Evolutionary conservation across 176 grass and related monocot genomes (phyloP).

Genomic region (Oryza glaberrima): DNA sequence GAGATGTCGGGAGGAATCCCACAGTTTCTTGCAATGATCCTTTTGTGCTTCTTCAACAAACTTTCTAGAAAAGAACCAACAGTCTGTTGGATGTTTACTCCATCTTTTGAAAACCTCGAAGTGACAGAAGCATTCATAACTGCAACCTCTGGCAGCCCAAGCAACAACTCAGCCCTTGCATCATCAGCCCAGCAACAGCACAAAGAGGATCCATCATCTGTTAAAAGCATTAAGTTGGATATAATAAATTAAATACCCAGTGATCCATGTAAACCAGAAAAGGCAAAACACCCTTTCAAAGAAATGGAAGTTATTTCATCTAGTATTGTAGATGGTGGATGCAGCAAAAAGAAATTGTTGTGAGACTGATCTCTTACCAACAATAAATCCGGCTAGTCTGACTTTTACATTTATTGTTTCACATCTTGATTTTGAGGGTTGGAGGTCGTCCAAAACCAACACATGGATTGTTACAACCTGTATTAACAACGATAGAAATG

Average conservation of each 20-base stretch:
- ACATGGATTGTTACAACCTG: slow-evolving; percentile 65
- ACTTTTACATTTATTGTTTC: slow-evolving; percentile 57
- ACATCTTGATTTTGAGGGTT: slow-evolving; percentile 21
- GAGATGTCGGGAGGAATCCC: slow-evolving; percentile 66
- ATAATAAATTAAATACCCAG: slow-evolving; percentile 3
- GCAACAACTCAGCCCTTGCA: slow-evolving; percentile 68
- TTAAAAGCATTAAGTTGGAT: slow-evolving; percentile 38
- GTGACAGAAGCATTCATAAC: slow-evolving; percentile 35
- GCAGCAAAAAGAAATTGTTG: neutral
- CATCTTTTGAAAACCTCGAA: slow-evolving; percentile 44
- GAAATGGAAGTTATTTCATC: slow-evolving; percentile 18
- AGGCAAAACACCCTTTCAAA: neutral
- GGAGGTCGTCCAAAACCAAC: slow-evolving; percentile 58
- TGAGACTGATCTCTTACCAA: slow-evolving; percentile 62
- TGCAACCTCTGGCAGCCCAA: slow-evolving; percentile 58
- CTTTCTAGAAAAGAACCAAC: slow-evolving; percentile 61
- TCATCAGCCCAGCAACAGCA: slow-evolving; percentile 83
- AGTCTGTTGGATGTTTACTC: slow-evolving; percentile 27
- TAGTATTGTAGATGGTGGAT: slow-evolving; percentile 6
- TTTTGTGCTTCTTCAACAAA: slow-evolving; percentile 75
- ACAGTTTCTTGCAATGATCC: slow-evolving; percentile 61
- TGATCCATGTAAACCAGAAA: slow-evolving; percentile 21
- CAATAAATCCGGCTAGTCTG: slow-evolving; percentile 67
- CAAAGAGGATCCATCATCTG: slow-evolving; percentile 87
- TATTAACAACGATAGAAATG: slow-evolving; percentile 24